Base-by-base conservation (phyloP, 805 yeast genomes). In the Lachancea waltii region DNA sequence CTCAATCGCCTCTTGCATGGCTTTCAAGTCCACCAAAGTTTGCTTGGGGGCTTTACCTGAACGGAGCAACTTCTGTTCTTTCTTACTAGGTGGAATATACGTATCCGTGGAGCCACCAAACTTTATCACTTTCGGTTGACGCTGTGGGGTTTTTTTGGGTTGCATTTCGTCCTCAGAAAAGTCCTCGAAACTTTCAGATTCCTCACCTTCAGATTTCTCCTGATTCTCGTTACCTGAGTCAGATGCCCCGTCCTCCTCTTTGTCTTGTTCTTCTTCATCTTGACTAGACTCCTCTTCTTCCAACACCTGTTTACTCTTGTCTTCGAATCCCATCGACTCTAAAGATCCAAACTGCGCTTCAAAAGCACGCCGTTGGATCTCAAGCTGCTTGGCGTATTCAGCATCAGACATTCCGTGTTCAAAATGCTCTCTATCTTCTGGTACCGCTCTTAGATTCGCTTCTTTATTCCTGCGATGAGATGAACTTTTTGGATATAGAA, bases 271-370 rank as follows among this genome's bases (percentile, higher is more conserved):
- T 62, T 66, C 5, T 70, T n/a, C n/a, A n/a, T n/a, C n/a, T n/a
- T n/a, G n/a, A n/a, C n/a, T n/a, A n/a, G n/a, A n/a, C n/a, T n/a
- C n/a, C n/a, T n/a, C n/a, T n/a, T n/a, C n/a, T n/a, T n/a, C n/a
- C n/a, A n/a, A n/a, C n/a, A n/a, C n/a, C n/a, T n/a, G n/a, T n/a
- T n/a, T n/a, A n/a, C n/a, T 63, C 48, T 62, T 63, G 47, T 74
- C 79, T 21, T 68, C 65, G 43, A 57, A 73, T 4, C 79, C 79
- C 69, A 77, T 56, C 2, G 62, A 62, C 47, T 74, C 81, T 9
- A 79, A 48, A 2, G 72, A 60, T 0, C 84, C 84, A 51, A 79
- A 79, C 56, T 77, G 83, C 3, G 74, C 73, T 49, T 79, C 85
- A 51, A 79, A 79, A 26, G 75, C 73, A 17, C 63, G 53, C 40